Conservation (phyloP, 345 rosid genomes). For the Brassica napus region Da-Ae NC_063452.1:54084501-54085000, state of each 20-base stretch:
- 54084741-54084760: background rate
- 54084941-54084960: too few species aligned
- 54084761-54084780: background rate
- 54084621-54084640: conserved; percentile 1
- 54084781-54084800: too few species aligned
- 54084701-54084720: background rate
- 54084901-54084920: too few species aligned
- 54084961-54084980: too few species aligned
- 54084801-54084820: too few species aligned
- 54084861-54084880: too few species aligned
- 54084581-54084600: background rate
- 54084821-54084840: too few species aligned
- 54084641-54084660: background rate
- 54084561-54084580: conserved; percentile 16
- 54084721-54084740: background rate
- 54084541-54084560: background rate
- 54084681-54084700: background rate
- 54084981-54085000: too few species aligned
- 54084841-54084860: too few species aligned
- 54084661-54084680: background rate
- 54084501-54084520: background rate
- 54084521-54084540: background rate
- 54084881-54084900: too few species aligned
- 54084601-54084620: background rate
- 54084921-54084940: too few species aligned